A percentile compares a stretch with the other conserved stretches of the same genome.
phyloP scores from a whole-genome alignment of 352 stramenopile species.

The Peronospora belbahrii region DNA sequence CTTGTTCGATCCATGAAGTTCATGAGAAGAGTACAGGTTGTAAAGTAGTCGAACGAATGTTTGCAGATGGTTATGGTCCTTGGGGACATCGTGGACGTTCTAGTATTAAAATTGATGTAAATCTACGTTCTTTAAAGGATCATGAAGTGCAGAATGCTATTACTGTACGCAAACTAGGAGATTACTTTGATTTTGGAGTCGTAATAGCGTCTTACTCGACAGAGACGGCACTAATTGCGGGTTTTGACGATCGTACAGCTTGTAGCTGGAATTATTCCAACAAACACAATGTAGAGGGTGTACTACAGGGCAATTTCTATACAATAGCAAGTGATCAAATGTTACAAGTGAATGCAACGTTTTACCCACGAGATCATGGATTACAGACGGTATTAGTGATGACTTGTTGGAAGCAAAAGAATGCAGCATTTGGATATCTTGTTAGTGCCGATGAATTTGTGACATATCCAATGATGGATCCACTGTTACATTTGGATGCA shows the following conservation, averaged over 20 bases:
- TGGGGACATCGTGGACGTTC: slow-evolving; percentile 42
- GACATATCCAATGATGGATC: slow-evolving; percentile 68
- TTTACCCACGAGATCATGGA: slow-evolving; percentile 40
- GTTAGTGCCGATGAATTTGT: slow-evolving; percentile 62
- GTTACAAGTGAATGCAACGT: slow-evolving; percentile 39
- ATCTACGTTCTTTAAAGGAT: slow-evolving; percentile 37
- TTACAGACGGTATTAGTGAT: slow-evolving; percentile 65
- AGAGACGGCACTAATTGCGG: slow-evolving; percentile 23
- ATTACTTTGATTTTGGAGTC: slow-evolving; percentile 80
- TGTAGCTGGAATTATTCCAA: slow-evolving; percentile 64
- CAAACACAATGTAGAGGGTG: slow-evolving; percentile 28
- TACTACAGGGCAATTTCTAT: slow-evolving; percentile 58
- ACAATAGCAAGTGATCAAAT: slow-evolving; percentile 27
- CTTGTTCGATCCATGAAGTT: slow-evolving; percentile 54
- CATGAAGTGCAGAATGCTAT: slow-evolving; percentile 61
- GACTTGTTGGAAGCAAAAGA: slow-evolving; percentile 81
- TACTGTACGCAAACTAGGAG: slow-evolving; percentile 51
- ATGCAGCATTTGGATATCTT: slow-evolving; percentile 64
- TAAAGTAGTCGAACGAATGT: slow-evolving; percentile 75
- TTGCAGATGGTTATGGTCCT: slow-evolving; percentile 51
- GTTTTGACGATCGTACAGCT: slow-evolving; percentile 45
- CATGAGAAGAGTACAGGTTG: slow-evolving; percentile 47
- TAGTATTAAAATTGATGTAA: slow-evolving; percentile 41
- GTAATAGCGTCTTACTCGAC: slow-evolving; percentile 55
- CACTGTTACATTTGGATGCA: slow-evolving; percentile 55